Conservation (phyloP, 2,329 filamentous ascomycete genomes). For the Verticillium dahliae region DNA sequence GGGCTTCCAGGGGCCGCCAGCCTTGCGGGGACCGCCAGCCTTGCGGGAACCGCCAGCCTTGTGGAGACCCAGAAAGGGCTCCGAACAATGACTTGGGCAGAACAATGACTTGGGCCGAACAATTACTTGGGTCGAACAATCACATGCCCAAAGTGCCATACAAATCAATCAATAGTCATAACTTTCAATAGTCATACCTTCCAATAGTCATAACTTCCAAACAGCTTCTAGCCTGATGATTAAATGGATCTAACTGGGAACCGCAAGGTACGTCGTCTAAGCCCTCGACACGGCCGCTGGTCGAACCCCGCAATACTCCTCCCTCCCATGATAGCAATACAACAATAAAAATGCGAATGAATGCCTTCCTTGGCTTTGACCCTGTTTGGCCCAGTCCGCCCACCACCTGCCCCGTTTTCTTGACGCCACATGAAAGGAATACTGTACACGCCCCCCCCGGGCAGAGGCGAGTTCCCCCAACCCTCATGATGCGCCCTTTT, state of each 20-base stretch:
- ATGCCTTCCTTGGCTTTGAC: neutral
- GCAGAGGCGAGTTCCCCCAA: neutral
- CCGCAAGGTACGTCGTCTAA: conserved; percentile 2
- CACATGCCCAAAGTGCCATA: neutral
- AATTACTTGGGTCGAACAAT: neutral
- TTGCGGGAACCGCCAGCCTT: no score
- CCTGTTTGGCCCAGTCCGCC: neutral
- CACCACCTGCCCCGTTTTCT: neutral
- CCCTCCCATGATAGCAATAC: neutral
- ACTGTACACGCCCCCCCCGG: neutral
- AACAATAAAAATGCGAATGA: neutral
- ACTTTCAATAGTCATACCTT: no score
- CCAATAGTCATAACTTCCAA: neutral
- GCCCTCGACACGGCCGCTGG: neutral
- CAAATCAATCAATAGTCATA: neutral
- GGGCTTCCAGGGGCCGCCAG: no score
- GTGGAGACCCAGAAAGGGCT: no score
- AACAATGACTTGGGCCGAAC: no score
- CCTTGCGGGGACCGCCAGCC: no score
- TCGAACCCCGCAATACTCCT: no score
- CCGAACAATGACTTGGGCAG: no score
- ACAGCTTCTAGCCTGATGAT: neutral
- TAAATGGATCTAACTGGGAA: neutral
- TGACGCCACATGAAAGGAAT: neutral
- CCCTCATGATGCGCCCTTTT: neutral